A percentile compares a stretch with the other conserved stretches of the same genome.
Conservation (phyloP, 257 asterid species). For the Eustoma russellianum region DNA sequence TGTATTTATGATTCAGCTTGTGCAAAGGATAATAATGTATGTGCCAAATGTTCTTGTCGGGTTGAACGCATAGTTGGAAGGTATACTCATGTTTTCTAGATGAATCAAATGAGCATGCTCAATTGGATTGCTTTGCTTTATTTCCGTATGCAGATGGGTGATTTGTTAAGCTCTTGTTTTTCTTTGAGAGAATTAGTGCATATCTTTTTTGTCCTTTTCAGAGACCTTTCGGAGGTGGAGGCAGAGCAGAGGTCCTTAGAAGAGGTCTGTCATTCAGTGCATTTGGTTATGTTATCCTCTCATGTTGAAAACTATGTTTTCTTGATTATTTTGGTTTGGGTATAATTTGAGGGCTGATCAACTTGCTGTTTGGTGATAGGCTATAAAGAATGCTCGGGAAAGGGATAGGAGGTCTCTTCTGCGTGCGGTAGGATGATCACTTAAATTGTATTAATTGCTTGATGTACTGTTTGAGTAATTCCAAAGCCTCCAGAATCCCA, state of each 20-base stretch:
- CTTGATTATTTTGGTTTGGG: neutral
- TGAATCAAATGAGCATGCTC: too few relatives aligned
- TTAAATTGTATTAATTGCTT: neutral
- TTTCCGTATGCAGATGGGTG: too few relatives aligned
- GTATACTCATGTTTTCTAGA: slow-evolving; percentile 15
- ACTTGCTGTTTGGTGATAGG: slow-evolving; percentile 40
- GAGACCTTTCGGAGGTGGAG: slow-evolving; percentile 71
- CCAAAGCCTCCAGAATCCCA: neutral
- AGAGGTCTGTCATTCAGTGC: slow-evolving; percentile 39
- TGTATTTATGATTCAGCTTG: slow-evolving; percentile 38
- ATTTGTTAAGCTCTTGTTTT: neutral
- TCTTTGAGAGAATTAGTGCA: neutral
- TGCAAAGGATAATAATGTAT: slow-evolving; percentile 80
- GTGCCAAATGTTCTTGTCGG: slow-evolving; percentile 84
- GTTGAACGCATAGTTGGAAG: slow-evolving; percentile 60
- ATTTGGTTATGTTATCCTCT: neutral
- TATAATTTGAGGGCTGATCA: slow-evolving; percentile 7
- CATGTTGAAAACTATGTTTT: neutral
- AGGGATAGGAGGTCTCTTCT: slow-evolving; percentile 76
- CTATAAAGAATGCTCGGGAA: slow-evolving; percentile 88
- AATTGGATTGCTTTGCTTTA: too few relatives aligned
- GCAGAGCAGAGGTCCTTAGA: slow-evolving; percentile 76
- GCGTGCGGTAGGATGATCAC: slow-evolving; percentile 50
- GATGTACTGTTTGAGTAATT: neutral
- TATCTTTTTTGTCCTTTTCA: slow-evolving; percentile 17